Base-by-base conservation (phyloP, 2,329 filamentous ascomycete genomes). In the Neonectria neomacrospora region DNA sequence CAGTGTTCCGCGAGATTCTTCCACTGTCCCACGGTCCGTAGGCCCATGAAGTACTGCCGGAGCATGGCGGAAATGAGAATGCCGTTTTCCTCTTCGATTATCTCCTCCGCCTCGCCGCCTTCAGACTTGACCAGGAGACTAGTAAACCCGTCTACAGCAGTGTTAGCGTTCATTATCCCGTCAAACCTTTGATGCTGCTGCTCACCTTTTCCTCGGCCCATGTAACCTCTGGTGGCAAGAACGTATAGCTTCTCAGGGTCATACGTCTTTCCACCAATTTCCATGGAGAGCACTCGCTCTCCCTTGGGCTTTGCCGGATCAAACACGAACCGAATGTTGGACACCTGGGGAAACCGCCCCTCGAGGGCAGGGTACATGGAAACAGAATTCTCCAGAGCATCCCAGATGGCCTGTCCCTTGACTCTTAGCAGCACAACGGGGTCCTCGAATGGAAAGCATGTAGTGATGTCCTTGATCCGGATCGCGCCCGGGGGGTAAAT, bases 391-490 rank as follows among this genome's bases (percentile, higher is more conserved):
- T 97, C 94, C 2, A 97, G 78, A 0, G 94, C 94, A n/a, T 88
- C 90, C 72, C 90, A 82, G 32, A 97, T 87, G 1, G 90, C 91
- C 70, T 88, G 83, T 0, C 94, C 94, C 0, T 82, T 88, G 5
- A 93, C 84, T 34, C 85, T 86, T 63, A 97, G 82, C 4, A 96
- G 87, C 0, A 97, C 90, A 1, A 94, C 91, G 0, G 94, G 93
- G 67, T 97, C 94, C 74, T 97, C 94, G 71, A 97, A 97, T 0
- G 94, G 94, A 69, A 97, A 97, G 74, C 93, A 97, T 54, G 92
- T 91, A 61, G 94, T 87, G n/a, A 96, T 87, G 72, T 96, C 93
- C 73, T 92, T 92, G 63, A 97, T 80, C 23, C 90, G 83, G 8
- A 97, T 80, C 0, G 94, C 82, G 0, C 94, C 94, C 0, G 93